Evolutionary conservation across 2,329 filamentous ascomycete species (phyloP).

Genomic region (Penicillium sp.): DNA sequence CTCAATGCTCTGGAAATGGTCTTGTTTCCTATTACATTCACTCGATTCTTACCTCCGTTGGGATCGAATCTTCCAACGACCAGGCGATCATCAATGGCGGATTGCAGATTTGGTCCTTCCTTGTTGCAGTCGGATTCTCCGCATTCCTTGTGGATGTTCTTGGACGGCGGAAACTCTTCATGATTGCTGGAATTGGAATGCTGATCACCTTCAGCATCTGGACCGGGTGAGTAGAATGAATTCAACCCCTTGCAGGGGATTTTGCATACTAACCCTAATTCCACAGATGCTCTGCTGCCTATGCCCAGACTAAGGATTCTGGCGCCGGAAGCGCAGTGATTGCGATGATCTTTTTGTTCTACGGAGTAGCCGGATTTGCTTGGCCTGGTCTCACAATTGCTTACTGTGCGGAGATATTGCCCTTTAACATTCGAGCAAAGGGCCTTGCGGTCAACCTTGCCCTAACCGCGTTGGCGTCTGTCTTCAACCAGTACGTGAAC

Average conservation of each 20-base stretch:
- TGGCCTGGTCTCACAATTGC: slow-evolving; percentile 35
- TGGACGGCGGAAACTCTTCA: slow-evolving; percentile 51
- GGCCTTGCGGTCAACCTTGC: slow-evolving; percentile 44
- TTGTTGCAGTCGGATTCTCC: slow-evolving; percentile 40
- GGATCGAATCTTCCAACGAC: slow-evolving; percentile 18
- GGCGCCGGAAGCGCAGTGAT: slow-evolving; percentile 35
- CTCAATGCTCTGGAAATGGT: slow-evolving; percentile 22
- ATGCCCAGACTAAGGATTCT: slow-evolving; percentile 35
- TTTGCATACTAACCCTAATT: not conserved
- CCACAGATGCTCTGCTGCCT: slow-evolving; percentile 42
- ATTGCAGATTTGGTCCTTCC: slow-evolving; percentile 14
- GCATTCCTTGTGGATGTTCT: slow-evolving; percentile 47
- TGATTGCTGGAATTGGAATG: slow-evolving; percentile 51
- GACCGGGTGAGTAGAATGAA: slow-evolving; percentile 28
- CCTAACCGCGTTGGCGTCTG: slow-evolving; percentile 2
- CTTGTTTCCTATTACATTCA: slow-evolving; percentile 37
- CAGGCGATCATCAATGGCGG: slow-evolving; percentile 31
- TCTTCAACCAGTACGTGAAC: slow-evolving; percentile 44
- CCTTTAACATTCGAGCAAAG: slow-evolving; percentile 56
- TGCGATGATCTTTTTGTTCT: slow-evolving; percentile 42
- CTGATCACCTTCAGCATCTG: slow-evolving; percentile 49
- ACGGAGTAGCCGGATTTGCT: slow-evolving; percentile 28
- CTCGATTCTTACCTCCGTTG: slow-evolving; percentile 39
- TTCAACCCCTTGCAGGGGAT: not conserved
- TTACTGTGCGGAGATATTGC: slow-evolving; percentile 55